Conservation (phyloP, 768 basidiomycete species). For the Leucocoprinus sp. region DNA sequence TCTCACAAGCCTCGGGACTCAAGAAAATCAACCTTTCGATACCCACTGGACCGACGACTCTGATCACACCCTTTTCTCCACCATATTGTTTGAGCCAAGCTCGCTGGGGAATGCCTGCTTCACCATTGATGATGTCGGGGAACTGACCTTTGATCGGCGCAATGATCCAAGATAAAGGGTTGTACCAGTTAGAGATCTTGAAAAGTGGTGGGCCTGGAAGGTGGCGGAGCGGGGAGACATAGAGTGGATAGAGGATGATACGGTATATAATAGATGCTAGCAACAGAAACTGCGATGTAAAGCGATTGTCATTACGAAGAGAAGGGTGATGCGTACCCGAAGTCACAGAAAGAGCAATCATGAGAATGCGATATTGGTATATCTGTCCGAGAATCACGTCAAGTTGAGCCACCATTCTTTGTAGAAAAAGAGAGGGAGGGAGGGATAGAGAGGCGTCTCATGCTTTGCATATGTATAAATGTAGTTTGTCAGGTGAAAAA, state of each 20-base stretch:
- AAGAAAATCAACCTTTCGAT: constrained; percentile 33
- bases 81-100: constrained; percentile 36
- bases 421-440: neutral
- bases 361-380: neutral
- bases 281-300: neutral
- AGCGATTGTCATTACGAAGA: neutral
- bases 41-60: constrained; percentile 34
- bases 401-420: neutral
- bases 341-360: neutral
- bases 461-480: too few relatives aligned
- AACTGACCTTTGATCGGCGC: constrained; percentile 25
- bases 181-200: neutral
- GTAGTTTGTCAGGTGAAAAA: too few relatives aligned
- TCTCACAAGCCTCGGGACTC: constrained; percentile 31
- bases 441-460: neutral
- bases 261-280: constrained; percentile 1
- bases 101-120: constrained; percentile 32
- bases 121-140: constrained; percentile 27
- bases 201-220: constrained; percentile 7
- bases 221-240: constrained; percentile 7
- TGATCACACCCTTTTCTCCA: constrained; percentile 20
- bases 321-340: neutral
- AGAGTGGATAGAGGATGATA: constrained; percentile 3
- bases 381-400: neutral
- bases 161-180: neutral